Base-by-base conservation (phyloP, 495 filamentous ascomycete species). In the Aspergillus avenaceus region DNA sequence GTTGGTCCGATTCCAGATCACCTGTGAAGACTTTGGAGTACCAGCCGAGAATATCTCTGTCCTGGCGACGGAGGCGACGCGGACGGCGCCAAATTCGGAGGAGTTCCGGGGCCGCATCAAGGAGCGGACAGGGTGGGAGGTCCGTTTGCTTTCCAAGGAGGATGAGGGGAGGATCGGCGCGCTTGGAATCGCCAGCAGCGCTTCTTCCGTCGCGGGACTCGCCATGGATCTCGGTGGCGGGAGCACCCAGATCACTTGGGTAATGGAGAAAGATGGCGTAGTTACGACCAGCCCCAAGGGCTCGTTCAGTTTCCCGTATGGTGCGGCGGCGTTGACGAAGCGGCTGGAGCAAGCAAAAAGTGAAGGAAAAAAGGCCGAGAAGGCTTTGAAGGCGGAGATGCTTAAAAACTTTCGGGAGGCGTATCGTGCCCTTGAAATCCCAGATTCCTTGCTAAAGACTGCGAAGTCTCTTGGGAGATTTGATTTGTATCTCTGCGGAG, bases 221-320 rank as follows among this genome's bases (percentile, higher is more conserved):
- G 85, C 91, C 26, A 88, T 96, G 74, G 90, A 96, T 64, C 76
- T 96, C 1, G 90, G 90, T 6, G 91, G 91, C 0, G 91, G 90
- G 3, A 92, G 88, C 60, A 86, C 88, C 22, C 90, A 96, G 71
- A 81, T 95, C 71, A 88, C 86, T 6, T 95, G 89, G 77, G 73
- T 95, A 58, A 70, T 84, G 53, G 80, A 82, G 1, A 56, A 64
- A 8, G 55, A 69, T 11, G 80, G 77, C 1, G 52, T 66, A 4
- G 70, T 83, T 3, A 50, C 64, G 24, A 81, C 79, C 55, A 71
- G 72, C 37, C 53, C 72, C 18, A 53, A 58, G 36, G 71, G 68
- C 0, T 62, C 72, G 3, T 65, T 77, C n/a, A 79, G 73, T 59
- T 72, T 96, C 53, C 90, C 90, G 6, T 95, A 90, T 62, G 90